Base-by-base conservation (phyloP, 345 rosid species). In the Hibiscus tridactylites region DNA sequence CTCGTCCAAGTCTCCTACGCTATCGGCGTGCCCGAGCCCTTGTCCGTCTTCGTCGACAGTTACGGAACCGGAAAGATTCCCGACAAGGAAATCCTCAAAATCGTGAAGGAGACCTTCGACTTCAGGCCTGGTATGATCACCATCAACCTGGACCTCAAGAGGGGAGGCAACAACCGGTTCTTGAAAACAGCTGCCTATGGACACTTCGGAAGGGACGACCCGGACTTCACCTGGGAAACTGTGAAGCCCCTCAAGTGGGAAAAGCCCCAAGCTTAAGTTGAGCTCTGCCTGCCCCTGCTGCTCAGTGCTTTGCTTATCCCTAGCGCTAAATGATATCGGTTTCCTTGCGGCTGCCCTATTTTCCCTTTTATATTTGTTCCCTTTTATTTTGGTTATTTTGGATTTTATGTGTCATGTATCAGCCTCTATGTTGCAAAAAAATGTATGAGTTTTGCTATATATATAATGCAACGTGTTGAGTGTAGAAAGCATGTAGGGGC, bases 61-160 rank as follows among this genome's bases (percentile, higher is more conserved):
- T 88, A 81, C 12, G 88, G 88, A 76, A 88, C 90, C 0, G 95
- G 97, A 65, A 88, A 82, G 82, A 89, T 91, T 62, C 86, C 90
- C 3, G 91, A 91, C 81, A 88, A 85, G 83, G 97, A 91, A 75
- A 91, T 91, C 58, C 95, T 91, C 67, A 75, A 86, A 82, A 91
- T 89, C 17, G 91, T 91, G 71, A 91, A 91, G 84, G 90, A 91
- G 83, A 86, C 31, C 75, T 91, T 91, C 53, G 92, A 91, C 78
- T 91, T 91, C 78, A 87, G 95, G 85, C 97, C 97, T 44, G 92
- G 95, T 15, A 89, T 89, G 97, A 91, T 91, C 72, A 80, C 90
- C 58, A 89, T 84, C 74, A 83, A 89, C 78, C 84, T 91, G 58
- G 95, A 91, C 72, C 88, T 91, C 73, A 87, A 86, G 79, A 85